Conservation (phyloP, 371 early-diverging fungal species). For the Chytridium lagenaria region DNA sequence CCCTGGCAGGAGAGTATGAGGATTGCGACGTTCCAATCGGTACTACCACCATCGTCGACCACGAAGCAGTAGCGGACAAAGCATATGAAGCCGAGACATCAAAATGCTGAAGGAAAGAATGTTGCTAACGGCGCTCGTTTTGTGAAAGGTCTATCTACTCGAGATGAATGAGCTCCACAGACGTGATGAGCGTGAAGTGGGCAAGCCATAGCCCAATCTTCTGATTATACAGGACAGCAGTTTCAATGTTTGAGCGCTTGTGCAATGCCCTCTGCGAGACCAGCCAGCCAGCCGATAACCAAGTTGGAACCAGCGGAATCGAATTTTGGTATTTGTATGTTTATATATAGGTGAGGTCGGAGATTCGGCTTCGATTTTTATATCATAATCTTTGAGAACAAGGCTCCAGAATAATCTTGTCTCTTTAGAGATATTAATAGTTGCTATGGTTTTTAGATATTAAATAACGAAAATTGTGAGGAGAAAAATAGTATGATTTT, state of each 20-base stretch:
- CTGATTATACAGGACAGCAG: background rate
- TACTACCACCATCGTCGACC: background rate
- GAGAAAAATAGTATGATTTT: too few relatives aligned
- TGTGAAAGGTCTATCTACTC: background rate
- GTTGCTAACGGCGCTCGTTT: background rate
- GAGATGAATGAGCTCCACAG: constrained; percentile 3
- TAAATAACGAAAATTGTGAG: too few relatives aligned
- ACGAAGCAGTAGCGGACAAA: constrained; percentile 3
- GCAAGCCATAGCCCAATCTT: constrained; percentile 4
- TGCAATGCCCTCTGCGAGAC: too few relatives aligned
- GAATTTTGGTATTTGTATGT: too few relatives aligned
- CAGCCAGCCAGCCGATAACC: too few relatives aligned
- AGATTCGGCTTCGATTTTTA: too few relatives aligned
- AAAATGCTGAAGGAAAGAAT: background rate
- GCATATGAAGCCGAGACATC: background rate
- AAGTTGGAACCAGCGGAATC: too few relatives aligned
- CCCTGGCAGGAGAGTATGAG: background rate
- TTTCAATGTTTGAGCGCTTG: constrained; percentile 3
- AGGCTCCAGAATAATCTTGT: too few relatives aligned
- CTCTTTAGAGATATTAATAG: too few relatives aligned
- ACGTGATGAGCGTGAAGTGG: background rate
- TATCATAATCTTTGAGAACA: too few relatives aligned
- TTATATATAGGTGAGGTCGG: too few relatives aligned
- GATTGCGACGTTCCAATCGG: background rate
- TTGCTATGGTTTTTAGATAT: too few relatives aligned